Base-by-base conservation (phyloP, 164 flowering plant genomes). In the Berberis thunbergii region DNA sequence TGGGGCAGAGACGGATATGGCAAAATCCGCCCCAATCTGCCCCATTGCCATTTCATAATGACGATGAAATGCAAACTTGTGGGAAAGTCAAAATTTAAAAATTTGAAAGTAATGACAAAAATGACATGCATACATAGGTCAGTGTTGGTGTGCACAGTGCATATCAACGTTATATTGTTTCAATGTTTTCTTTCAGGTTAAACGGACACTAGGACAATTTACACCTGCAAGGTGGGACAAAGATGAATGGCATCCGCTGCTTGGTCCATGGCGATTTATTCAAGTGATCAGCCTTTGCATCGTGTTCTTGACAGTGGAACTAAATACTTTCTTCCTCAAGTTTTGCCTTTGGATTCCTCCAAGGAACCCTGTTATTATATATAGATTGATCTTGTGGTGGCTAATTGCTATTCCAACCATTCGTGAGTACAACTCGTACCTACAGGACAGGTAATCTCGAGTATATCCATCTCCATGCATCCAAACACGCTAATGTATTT, bases 201-300 rank as follows among this genome's bases (percentile, higher is more conserved):
- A 85, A 76, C 78, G 99, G 49, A 91, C 97, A 38, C 70, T 95
- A 43, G 96, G 92, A 7, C 99, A 95, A 70, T 95, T 95, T 68
- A 95, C 99, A 38, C 99, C 99, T 48, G 99, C 97, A 59, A 87
- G 81, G 7, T 95, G 99, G 99, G 99, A 95, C 78, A 95, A 91
- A 77, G 99, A 95, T 77, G 97, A 95, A 75, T 91, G 99, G 99
- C 96, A 85, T 63, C 99, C 99, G 61, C 70, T 95, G 50, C 96
- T 85, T 60, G 99, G 89, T 60, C 99, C 99, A 48, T 89, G 93
- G 88, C 88, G 99, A 54, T 95, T 95, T 71, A 74, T 95, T 66
- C 99, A 95, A 89, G 93, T 95, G 69, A 82, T 95, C 41, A 77
- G 77, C 69, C 94, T 95, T 64, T 95, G 99, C 74, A 74, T 89